Conservation (phyloP, 305 asterid species). For the Solanum hybrid region DNA sequence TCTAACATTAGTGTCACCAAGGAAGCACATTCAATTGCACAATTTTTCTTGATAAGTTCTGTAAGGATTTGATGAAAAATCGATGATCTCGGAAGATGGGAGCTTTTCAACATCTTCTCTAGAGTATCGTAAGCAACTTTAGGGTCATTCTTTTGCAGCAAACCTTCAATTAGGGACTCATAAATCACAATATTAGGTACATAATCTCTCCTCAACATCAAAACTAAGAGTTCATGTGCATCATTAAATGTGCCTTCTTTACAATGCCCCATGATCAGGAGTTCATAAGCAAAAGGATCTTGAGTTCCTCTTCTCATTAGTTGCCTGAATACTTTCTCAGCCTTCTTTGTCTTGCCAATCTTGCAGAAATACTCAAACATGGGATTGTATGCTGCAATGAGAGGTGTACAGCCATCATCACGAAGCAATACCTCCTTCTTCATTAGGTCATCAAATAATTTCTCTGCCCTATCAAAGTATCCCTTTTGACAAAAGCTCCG, state of each 20-base stretch:
- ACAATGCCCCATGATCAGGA: constrained; percentile 69
- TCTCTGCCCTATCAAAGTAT: constrained; percentile 47
- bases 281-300: constrained; percentile 60
- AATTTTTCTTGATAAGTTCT: constrained; percentile 42
- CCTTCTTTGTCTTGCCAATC: constrained; percentile 54
- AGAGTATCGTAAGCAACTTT: constrained; percentile 54
- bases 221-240: constrained; percentile 49
- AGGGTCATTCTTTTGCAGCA: constrained; percentile 37
- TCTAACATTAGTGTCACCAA: constrained; percentile 57
- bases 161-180: constrained; percentile 50
- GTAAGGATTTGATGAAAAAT: constrained; percentile 48
- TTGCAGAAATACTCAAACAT: constrained; percentile 51
- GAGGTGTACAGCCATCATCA: constrained; percentile 41
- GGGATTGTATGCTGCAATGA: constrained; percentile 68
- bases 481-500: constrained; percentile 44
- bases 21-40: constrained; percentile 42
- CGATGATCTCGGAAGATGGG: constrained; percentile 52
- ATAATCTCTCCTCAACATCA: constrained; percentile 72
- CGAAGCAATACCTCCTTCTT: constrained; percentile 37
- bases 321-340: constrained; percentile 71
- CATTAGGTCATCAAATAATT: constrained; percentile 47
- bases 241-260: constrained; percentile 43
- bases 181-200: constrained; percentile 40
- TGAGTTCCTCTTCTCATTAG: constrained; percentile 61
- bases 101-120: constrained; percentile 57